Base-by-base conservation (phyloP, 257 asterid species). In the Gentiana macrophylla region DNA sequence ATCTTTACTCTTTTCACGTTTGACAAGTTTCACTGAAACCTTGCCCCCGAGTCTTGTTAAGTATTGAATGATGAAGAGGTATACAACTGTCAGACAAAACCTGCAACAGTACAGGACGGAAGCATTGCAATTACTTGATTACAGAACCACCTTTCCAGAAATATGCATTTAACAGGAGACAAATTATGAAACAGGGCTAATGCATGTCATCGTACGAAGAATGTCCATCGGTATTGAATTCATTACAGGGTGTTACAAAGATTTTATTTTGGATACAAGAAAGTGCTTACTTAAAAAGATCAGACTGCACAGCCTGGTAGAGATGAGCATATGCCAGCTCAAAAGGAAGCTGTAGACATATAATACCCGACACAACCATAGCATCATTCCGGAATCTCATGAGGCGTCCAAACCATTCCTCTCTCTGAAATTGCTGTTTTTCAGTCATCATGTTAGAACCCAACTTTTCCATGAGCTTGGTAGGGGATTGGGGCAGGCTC, bases 281-380 rank as follows among this genome's bases (percentile, higher is more conserved):
- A 53, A 57, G 38, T 47, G 58, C 97, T 78, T 83, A 92, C 98
- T 88, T 92, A 60, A 84, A 55, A 67, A 80, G 32, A 45, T 81
- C 95, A 3, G 93, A 78, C 55, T 55, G 61, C 37, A 85, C 53
- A 68, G 73, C 77, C 74, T 84, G 95, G 10, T 81, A 92, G 51
- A 81, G 74, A 79, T 92, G 95, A 65, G 98, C 97, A 49, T 87
- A 92, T 37, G 91, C 95, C 77, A 92, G 64, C 76, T 92, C 98
- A 58, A 92, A 81, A 0, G 98, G 98, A 41, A 92, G 81, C 81
- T 88, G 98, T 66, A 92, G 97, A 73, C 90, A 87, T 64, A 92
- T 74, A 74, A 92, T 85, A 74, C 88, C 71, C 65, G 80, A 52
- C 70, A 92, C 80, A 60, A 92, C 60, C 62, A 92, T 63, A 49